A percentile compares a stretch with the other conserved stretches of the same genome.
Conservation (phyloP, 148 eudicot species). For the Spergularia marina region DNA sequence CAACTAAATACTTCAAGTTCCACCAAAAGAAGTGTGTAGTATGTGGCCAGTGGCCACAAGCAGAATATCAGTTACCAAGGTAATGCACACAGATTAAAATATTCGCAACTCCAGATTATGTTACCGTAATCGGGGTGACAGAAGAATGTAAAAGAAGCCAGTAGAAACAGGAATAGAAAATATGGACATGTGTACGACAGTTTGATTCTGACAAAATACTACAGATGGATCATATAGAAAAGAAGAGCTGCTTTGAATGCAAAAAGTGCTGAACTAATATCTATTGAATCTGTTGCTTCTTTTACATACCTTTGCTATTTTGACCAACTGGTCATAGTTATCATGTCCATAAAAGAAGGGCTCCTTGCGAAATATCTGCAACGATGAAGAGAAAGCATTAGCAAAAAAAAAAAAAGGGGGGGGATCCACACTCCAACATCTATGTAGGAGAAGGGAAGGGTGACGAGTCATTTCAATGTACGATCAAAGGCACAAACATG, state of each 20-base stretch:
- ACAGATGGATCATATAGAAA: not conserved
- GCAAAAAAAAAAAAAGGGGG: not conserved
- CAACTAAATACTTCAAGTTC: too few species aligned
- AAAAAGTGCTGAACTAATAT: not conserved
- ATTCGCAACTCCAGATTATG: not conserved
- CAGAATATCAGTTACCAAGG: not conserved
- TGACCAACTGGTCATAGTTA: constrained; percentile 94
- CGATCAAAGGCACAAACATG: not conserved
- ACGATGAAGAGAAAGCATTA: constrained; percentile 19
- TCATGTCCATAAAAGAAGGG: constrained; percentile 97
- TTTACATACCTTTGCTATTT: constrained; percentile 82
- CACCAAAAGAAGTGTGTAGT: too few species aligned
- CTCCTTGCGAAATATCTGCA: constrained; percentile 96
- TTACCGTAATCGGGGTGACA: not conserved
- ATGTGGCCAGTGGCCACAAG: too few species aligned
- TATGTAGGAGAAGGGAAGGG: not conserved
- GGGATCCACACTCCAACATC: not conserved
- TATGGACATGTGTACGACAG: not conserved
- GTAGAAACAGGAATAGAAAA: too few species aligned
- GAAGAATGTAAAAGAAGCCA: not conserved
- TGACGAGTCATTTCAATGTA: not conserved
- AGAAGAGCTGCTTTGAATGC: not conserved
- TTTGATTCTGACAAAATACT: not conserved
- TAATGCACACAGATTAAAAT: not conserved
- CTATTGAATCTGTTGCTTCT: not conserved